A percentile compares a stretch with the other conserved stretches of the same genome.
These are phyloP conservation scores for Trichoderma breve DNA, from an alignment of 2,329 filamentous ascomycete genomes.

Conservation along the genomic window DNA sequence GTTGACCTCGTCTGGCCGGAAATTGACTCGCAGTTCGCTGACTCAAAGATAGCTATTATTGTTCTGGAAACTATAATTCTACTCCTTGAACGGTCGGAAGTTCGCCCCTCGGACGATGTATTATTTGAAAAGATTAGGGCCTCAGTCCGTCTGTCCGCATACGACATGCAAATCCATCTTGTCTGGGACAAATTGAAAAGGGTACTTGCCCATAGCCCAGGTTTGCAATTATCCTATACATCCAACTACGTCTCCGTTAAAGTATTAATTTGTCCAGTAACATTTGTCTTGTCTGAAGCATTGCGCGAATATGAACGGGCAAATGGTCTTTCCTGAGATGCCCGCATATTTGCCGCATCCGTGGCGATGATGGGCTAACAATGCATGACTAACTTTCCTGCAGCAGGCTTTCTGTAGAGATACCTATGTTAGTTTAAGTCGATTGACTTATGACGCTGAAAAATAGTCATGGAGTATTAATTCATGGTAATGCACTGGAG, in stretches of 20 bases:
- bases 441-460: not conserved
- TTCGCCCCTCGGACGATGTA: too few relatives aligned
- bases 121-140: too few relatives aligned
- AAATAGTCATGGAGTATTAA: rapidly evolving
- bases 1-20: too few relatives aligned
- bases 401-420: not conserved
- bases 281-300: not conserved
- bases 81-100: too few relatives aligned
- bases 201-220: not conserved
- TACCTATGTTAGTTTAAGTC: not conserved
- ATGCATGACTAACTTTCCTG: not conserved
- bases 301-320: not conserved
- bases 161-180: not conserved
- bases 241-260: not conserved
- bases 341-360: not conserved
- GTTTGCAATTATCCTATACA: not conserved
- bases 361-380: not conserved
- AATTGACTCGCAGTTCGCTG: too few relatives aligned
- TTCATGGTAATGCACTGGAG: not conserved
- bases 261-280: not conserved
- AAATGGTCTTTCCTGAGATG: not conserved
- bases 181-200: not conserved
- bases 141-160: too few relatives aligned
- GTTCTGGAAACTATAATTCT: too few relatives aligned
- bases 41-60: too few relatives aligned